These are phyloP conservation scores for Cercophora samala DNA, from an alignment of 495 filamentous ascomycete genomes.

Conservation along the genomic window DNA sequence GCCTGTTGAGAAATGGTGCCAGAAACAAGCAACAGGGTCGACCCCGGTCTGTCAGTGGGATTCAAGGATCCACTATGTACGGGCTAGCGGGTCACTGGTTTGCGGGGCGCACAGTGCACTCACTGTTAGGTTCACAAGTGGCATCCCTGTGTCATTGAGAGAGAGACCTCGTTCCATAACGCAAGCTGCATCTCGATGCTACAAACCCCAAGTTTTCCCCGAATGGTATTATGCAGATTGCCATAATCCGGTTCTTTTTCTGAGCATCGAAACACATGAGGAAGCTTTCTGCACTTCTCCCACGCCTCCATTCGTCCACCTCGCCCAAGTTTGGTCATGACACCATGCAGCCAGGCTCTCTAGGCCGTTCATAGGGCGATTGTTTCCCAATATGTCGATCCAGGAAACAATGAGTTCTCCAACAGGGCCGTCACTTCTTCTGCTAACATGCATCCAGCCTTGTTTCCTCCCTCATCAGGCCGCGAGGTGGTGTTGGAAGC, in stretches of 20 bases:
- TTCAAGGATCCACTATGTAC: background rate
- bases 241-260: too few relatives aligned
- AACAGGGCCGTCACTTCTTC: background rate
- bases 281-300: too few relatives aligned
- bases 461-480: background rate
- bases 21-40: background rate
- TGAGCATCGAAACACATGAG: too few relatives aligned
- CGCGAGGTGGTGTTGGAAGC: background rate
- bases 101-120: background rate
- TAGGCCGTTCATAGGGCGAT: background rate
- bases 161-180: too few relatives aligned
- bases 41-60: slow-evolving; percentile 5
- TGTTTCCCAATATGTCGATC: background rate
- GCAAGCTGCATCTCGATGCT: background rate
- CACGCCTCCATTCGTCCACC: too few relatives aligned
- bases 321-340: background rate
- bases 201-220: background rate
- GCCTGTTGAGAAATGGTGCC: slow-evolving; percentile 4
- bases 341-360: background rate
- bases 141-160: too few relatives aligned
- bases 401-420: too few relatives aligned
- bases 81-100: background rate
- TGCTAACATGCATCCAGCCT: background rate
- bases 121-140: too few relatives aligned
- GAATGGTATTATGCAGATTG: background rate